Evolutionary conservation across 1,284 basidiomycete genomes (phyloP), one percentile per base, ranked within the genome.

Genomic region (Calocybe gambosa): DNA sequence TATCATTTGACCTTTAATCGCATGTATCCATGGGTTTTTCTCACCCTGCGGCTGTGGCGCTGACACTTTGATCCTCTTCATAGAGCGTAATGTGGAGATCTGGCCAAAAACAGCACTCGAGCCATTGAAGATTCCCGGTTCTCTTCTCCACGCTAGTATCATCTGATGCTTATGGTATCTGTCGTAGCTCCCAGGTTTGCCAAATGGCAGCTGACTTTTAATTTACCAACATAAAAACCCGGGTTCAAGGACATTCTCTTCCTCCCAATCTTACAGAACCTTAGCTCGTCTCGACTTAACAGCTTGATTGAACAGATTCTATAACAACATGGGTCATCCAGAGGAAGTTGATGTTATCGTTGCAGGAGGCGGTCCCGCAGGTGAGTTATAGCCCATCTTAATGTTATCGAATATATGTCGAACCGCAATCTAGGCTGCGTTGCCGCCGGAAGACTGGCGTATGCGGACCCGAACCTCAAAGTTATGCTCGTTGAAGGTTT

Each of bases 301-400:
- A 41, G 16, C 16, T 19, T 12, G 18, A 16, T 16, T 21, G 18
- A 42, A 19, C 31, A 18, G 1, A 42, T 7, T 3, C 16, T 21
- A 16, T 13, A 34, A n/a, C 33, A 35, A 34, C 12, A 73, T 72
- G 69, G 69, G 67, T 51, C 80, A 82, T 58, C 80, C 80, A 49
- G 72, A 83, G 58, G 82, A 85, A 73, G 83, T 86, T 62, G 83
- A 85, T 66, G 69, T 86, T 52, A 83, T 86, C 55, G 79, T 86
- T 35, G 55, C 59, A 58, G 79, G 75, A 58, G 81, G 82, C 60
- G 82, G 81, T 49, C 80, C 81, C 9, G 79, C 81, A 55, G 75
- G 75, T 74, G 9, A 55, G 40, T 26, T 28, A 13, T 19, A 5
- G 41, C 33, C 16, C 26, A 10, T 20, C 16, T 7, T 16, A 19